phyloP scores from a whole-genome alignment of 495 filamentous ascomycete species.

The Talaromyces proteolyticus region DNA sequence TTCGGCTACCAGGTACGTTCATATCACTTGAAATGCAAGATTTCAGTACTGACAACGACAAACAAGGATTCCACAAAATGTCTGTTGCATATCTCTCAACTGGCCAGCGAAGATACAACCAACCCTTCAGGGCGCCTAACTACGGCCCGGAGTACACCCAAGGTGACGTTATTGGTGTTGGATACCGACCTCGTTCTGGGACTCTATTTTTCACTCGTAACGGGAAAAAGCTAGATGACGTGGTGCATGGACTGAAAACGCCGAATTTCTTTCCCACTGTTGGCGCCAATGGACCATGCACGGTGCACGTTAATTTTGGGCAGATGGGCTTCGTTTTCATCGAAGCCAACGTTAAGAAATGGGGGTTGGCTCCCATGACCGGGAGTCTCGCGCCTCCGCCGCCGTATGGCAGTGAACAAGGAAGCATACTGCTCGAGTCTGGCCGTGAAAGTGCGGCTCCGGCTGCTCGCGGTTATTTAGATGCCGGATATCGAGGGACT shows the following conservation, averaged over 20 bases:
- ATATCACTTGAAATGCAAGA: not conserved
- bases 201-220: slow-evolving; percentile 98
- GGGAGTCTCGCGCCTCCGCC: slow-evolving; percentile 92
- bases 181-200: slow-evolving; percentile 89
- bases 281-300: slow-evolving; percentile 88
- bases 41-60: slow-evolving; percentile 13
- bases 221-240: slow-evolving; percentile 93
- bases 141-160: slow-evolving; percentile 84
- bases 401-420: slow-evolving; percentile 93
- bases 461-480: slow-evolving; percentile 48
- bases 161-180: slow-evolving; percentile 93
- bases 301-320: slow-evolving; percentile 94
- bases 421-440: slow-evolving; percentile 88
- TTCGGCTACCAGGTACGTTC: slow-evolving; percentile 78
- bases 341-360: slow-evolving; percentile 99
- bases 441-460: slow-evolving; percentile 61
- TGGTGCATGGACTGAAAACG: slow-evolving; percentile 84
- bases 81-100: slow-evolving; percentile 87
- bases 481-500: slow-evolving; percentile 31
- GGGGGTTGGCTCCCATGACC: slow-evolving; percentile 94
- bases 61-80: slow-evolving; percentile 80
- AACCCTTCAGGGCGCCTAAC: slow-evolving; percentile 69
- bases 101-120: slow-evolving; percentile 82
- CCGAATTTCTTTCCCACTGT: slow-evolving; percentile 97
- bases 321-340: slow-evolving; percentile 98